phyloP scores from a whole-genome alignment of 768 basidiomycete species.

The Melanogaster broomeanus region DNA sequence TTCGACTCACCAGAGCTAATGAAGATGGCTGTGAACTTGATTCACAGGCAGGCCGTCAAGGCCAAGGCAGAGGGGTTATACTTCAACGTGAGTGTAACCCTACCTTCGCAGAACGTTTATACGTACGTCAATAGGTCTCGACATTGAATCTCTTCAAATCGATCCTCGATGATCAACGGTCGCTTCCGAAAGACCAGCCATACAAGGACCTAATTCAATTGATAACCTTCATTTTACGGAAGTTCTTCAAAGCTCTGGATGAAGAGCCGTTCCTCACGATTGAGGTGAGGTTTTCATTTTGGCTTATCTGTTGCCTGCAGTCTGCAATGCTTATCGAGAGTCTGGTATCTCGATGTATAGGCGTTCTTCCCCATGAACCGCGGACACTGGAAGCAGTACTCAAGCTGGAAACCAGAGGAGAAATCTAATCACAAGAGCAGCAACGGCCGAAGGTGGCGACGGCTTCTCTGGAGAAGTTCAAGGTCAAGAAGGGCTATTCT shows the following conservation, averaged over 20 bases:
- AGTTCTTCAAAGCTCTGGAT: conserved; percentile 91
- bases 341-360: conserved; percentile 37
- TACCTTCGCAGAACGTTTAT: conserved; percentile 6
- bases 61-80: conserved; percentile 93
- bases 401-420: conserved; percentile 66
- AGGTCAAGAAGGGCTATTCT: conserved; percentile 84
- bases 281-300: conserved; percentile 60
- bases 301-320: conserved; percentile 20
- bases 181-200: conserved; percentile 75
- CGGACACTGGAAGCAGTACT: conserved; percentile 83
- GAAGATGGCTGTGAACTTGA: conserved; percentile 84
- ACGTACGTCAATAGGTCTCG: conserved; percentile 65
- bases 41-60: conserved; percentile 89
- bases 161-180: conserved; percentile 79
- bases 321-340: conserved; percentile 21
- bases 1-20: conserved; percentile 77
- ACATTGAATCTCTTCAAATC: conserved; percentile 86
- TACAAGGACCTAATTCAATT: conserved; percentile 82
- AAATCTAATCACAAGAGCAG: conserved; percentile 41
- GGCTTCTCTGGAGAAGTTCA: conserved; percentile 66
- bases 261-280: conserved; percentile 86
- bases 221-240: conserved; percentile 83
- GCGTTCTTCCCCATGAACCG: conserved; percentile 90
- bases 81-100: conserved; percentile 71
- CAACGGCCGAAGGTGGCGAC: conserved; percentile 35